Conservation (phyloP, 2,329 filamentous ascomycete species). For the Aspergillus sergii region DNA sequence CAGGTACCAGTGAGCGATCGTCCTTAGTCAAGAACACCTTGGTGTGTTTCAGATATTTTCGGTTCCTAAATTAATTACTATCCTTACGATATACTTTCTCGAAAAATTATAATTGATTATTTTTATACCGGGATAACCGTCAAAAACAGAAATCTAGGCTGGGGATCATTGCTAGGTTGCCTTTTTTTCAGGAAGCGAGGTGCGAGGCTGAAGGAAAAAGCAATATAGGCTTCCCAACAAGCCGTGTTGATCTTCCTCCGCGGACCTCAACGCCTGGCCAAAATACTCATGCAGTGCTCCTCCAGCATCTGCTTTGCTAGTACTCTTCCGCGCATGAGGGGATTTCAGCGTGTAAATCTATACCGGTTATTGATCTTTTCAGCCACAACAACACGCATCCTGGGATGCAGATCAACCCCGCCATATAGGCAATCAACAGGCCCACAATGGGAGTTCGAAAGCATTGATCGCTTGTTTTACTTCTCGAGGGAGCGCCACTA, state of each 20-base stretch:
- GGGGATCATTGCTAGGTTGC: neutral
- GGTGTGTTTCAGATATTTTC: neutral
- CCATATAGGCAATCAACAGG: neutral
- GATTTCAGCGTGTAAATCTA: neutral
- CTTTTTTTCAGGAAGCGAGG: neutral
- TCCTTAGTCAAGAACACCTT: neutral
- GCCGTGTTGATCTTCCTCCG: neutral
- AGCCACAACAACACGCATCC: neutral
- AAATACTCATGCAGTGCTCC: neutral
- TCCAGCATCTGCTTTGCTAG: neutral
- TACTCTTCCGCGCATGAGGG: neutral
- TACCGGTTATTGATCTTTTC: neutral
- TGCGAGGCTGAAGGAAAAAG: constrained; percentile 2
- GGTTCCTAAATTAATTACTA: neutral
- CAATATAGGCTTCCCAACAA: constrained; percentile 5
- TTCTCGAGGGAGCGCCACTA: constrained; percentile 1
- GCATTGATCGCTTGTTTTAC: constrained; percentile 3
- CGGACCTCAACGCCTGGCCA: neutral
- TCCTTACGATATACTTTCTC: no score
- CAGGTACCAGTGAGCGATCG: neutral
- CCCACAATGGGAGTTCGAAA: neutral
- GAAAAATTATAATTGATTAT: neutral
- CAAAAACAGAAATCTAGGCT: neutral
- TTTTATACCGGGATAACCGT: neutral
- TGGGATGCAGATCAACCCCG: neutral